Evolutionary conservation across 176 grass and related monocot genomes (phyloP).

Genomic region (sorghum (Sorghum bicolor)): Sorghum_bicolor_NCBIv3 NC_012876.2:62942501-62943000

Average conservation of each 20-base stretch:
- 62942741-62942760: not conserved
- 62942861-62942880: not conserved
- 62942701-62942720: constrained; percentile 30
- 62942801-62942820: not conserved
- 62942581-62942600: constrained; percentile 71
- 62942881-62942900: not conserved
- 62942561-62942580: constrained; percentile 25
- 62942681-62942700: not conserved
- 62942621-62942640: constrained; percentile 44
- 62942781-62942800: not conserved
- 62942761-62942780: not conserved
- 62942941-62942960: too few species aligned
- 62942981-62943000: too few species aligned
- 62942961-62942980: too few species aligned
- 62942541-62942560: constrained; percentile 60
- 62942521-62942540: constrained; percentile 45
- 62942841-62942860: not conserved
- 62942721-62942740: constrained; percentile 11
- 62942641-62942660: constrained; percentile 51
- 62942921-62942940: not conserved
- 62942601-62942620: constrained; percentile 59
- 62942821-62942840: not conserved
- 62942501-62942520: constrained; percentile 78
- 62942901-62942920: not conserved
- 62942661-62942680: constrained; percentile 18